Evolutionary conservation across 768 basidiomycete species (phyloP), one percentile per base, ranked within the genome.

Genomic region (Terana coerulea): DNA sequence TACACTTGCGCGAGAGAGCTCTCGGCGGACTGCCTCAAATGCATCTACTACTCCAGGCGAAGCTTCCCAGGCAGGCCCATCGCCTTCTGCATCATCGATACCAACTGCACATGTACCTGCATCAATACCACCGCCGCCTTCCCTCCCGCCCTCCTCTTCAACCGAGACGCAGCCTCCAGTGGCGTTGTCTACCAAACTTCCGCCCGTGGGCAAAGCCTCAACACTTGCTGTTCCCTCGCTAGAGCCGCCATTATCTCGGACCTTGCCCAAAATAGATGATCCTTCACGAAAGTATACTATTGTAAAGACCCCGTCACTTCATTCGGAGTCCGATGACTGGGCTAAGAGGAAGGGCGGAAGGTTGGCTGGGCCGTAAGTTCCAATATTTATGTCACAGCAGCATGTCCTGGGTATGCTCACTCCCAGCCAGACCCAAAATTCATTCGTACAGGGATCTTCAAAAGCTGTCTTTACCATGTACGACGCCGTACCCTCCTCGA

Each of bases 401-500:
- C 2, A 17, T 24, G 4, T 4, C 22, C 9, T 29, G 29, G 17
- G 51, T 26, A 1, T 10, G 10, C 3, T n/a, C 5, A 33, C 45
- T 19, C 14, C 39, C 14, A n/a, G 2, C 11, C 41, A 88, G 86
- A 6, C 82, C 85, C 0, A 78, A 78, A 57, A 73, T 83, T 12
- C 56, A 79, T 17, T 75, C 83, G 0, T 63, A 73, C 3, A 82
- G 79, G 61, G 81, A 84, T 35, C 48, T 75, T 6, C 65, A 64
- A 37, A 47, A 57, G 24, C 37, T 54, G 40, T 15, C 54, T 55
- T 88, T 66, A 83, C 73, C 62, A 74, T 91, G 75, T 90, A 83
- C 50, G 88, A 91, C 53, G 89, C 88, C 0, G 72, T 91, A 10
- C 80, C 62, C 7, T 61, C 61, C 15, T 53, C 61, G 3, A 25